phyloP scores from a whole-genome alignment of 2,329 filamentous ascomycete species.

The Penicillium sp. region DNA sequence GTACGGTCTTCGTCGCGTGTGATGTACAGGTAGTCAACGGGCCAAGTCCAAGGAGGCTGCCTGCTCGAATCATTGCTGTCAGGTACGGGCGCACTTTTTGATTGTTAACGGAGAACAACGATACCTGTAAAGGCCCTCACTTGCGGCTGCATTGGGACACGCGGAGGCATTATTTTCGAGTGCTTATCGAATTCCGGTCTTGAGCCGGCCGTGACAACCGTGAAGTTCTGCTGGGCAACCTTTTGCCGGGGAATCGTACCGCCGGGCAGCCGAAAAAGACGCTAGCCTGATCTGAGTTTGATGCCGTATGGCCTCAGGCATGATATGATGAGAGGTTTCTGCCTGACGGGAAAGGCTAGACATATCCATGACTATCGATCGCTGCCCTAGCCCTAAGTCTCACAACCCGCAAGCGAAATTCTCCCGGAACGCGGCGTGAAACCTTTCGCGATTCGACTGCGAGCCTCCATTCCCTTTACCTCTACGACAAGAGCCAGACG shows the following conservation, averaged over 20 bases:
- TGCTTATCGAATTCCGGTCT: neutral
- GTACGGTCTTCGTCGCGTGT: conserved; percentile 42
- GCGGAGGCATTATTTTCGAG: conserved; percentile 56
- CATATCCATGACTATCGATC: neutral
- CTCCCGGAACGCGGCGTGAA: conserved; percentile 22
- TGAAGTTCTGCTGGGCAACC: conserved; percentile 17
- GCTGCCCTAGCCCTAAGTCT: conserved; percentile 35
- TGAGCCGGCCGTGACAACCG: conserved; percentile 10
- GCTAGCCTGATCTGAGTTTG: conserved; percentile 20
- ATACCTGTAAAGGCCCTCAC: conserved; percentile 57
- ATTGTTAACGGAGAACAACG: conserved; percentile 19
- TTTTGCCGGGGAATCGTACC: conserved; percentile 28
- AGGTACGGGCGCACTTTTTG: conserved; percentile 1
- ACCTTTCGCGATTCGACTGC: conserved; percentile 27
- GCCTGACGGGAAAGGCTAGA: neutral
- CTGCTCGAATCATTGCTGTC: conserved; percentile 13
- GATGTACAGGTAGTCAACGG: conserved; percentile 47
- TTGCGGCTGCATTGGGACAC: conserved; percentile 56
- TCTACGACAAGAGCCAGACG: conserved; percentile 41
- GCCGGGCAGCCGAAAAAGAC: conserved; percentile 9
- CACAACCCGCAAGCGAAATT: conserved; percentile 38
- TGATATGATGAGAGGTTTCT: neutral
- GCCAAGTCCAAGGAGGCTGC: conserved; percentile 29
- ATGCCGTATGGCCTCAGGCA: conserved; percentile 1
- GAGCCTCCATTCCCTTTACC: conserved; percentile 26